These are phyloP conservation scores for Mucor mucedo DNA, from an alignment of 371 early-diverging fungal genomes.

Conservation along the genomic window DNA sequence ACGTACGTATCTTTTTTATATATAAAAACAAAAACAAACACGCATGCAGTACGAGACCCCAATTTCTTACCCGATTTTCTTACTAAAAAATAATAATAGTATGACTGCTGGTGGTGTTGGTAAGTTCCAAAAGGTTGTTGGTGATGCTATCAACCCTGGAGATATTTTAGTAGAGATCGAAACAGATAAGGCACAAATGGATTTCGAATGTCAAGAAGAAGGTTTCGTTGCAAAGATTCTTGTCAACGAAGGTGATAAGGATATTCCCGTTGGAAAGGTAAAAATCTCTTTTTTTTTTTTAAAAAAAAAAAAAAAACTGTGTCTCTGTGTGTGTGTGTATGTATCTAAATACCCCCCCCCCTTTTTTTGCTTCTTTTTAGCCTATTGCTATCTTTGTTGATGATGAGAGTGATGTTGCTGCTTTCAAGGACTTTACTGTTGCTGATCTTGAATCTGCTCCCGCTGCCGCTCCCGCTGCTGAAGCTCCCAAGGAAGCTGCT, in stretches of 20 bases:
- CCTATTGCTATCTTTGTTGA: constrained; percentile 95
- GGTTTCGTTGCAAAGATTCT: constrained; percentile 96
- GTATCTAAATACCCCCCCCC: neutral
- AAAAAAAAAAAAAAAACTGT: too few species aligned
- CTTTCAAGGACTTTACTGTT: constrained; percentile 81
- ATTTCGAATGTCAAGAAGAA: constrained; percentile 98
- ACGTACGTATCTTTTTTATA: constrained; percentile 71
- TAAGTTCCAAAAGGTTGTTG: constrained; percentile 93
- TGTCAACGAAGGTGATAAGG: constrained; percentile 85
- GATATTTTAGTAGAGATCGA: constrained; percentile 98
- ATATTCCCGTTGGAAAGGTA: constrained; percentile 78
- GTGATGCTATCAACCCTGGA: constrained; percentile 91
- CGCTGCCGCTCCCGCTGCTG: constrained; percentile 46
- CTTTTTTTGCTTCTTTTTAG: constrained; percentile 34
- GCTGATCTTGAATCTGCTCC: constrained; percentile 40
- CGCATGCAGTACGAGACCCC: too few species aligned
- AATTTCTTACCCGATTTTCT: too few species aligned
- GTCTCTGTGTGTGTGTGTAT: too few species aligned
- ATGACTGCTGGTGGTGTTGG: constrained; percentile 98
- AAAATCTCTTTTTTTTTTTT: constrained; percentile 1
- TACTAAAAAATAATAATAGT: constrained; percentile 25
- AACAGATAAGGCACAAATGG: constrained; percentile 99
- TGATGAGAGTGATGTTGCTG: constrained; percentile 83
- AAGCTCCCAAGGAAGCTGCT: constrained; percentile 11
- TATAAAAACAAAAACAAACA: neutral